Percentiles rank a stretch among this genome's conserved stretches.
Evolutionary conservation across 805 yeast species (phyloP).

Genomic region (Wickerhamiella bombiphila): DNA sequence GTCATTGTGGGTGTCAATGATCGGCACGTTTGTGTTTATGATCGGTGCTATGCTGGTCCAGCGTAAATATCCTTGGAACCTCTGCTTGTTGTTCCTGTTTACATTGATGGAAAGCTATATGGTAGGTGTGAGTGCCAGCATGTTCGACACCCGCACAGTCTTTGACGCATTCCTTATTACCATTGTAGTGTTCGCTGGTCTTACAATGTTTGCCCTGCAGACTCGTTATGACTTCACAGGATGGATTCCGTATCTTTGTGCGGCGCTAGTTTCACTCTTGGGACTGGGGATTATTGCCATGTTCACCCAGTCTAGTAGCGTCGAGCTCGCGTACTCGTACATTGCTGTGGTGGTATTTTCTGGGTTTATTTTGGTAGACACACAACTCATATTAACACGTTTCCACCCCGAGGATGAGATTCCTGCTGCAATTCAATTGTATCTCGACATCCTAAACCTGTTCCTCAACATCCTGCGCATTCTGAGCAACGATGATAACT

Average conservation of each 20-base stretch:
- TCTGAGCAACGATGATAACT: constrained; percentile 25
- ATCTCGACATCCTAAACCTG: constrained; percentile 70
- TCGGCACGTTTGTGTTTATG: constrained; percentile 50
- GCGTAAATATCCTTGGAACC: constrained; percentile 52
- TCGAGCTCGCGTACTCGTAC: constrained; percentile 53
- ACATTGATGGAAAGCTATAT: constrained; percentile 63
- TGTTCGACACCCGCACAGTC: constrained; percentile 48
- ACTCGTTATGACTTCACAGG: constrained; percentile 59
- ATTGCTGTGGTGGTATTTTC: constrained; percentile 63
- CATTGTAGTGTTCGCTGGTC: constrained; percentile 54
- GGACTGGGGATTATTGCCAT: constrained; percentile 58
- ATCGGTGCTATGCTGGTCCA: constrained; percentile 50
- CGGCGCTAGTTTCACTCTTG: constrained; percentile 50
- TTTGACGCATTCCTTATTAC: constrained; percentile 62
- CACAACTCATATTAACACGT: constrained; percentile 62
- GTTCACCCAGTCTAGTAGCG: constrained; percentile 46
- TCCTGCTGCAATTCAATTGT: constrained; percentile 62
- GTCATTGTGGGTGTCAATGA: constrained; percentile 40
- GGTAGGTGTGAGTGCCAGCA: constrained; percentile 50
- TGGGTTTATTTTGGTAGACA: constrained; percentile 62
- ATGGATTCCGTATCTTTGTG: constrained; percentile 45
- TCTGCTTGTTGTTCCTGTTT: constrained; percentile 46
- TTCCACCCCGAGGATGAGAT: constrained; percentile 74
- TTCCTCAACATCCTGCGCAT: constrained; percentile 64
- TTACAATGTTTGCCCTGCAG: constrained; percentile 63